phyloP scores from a whole-genome alignment of 148 eudicot genomes.

The Nepenthes mirabilis region DNA sequence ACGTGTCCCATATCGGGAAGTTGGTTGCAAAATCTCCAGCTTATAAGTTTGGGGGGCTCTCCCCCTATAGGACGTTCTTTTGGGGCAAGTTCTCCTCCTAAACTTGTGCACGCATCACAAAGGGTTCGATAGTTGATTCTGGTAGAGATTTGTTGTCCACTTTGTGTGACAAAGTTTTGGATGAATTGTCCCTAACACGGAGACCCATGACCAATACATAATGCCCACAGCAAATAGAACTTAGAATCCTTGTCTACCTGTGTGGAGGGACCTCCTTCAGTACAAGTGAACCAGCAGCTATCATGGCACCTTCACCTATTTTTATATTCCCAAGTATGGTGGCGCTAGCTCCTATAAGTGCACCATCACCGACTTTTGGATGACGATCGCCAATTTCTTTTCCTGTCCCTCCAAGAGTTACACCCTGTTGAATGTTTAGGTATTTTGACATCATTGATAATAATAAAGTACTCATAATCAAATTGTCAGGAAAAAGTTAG shows the following conservation, averaged over 20 bases:
- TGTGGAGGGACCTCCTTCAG: slow-evolving; percentile 49
- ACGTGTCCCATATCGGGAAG: too few species aligned
- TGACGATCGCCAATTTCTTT: slow-evolving; percentile 55
- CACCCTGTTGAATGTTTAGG: slow-evolving; percentile 30
- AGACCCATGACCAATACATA: background rate
- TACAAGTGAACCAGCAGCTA: slow-evolving; percentile 57
- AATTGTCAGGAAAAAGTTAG: background rate
- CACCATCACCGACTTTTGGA: slow-evolving; percentile 58
- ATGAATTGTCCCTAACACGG: background rate
- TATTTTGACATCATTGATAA: background rate
- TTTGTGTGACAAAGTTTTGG: too few species aligned
- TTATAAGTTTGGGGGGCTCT: too few species aligned
- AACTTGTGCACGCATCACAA: too few species aligned
- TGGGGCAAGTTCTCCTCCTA: too few species aligned
- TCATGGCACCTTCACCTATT: slow-evolving; percentile 60
- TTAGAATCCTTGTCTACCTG: slow-evolving; percentile 16
- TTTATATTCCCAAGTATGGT: slow-evolving; percentile 44
- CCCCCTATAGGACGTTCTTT: too few species aligned
- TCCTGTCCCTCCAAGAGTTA: slow-evolving; percentile 55
- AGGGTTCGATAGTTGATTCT: too few species aligned
- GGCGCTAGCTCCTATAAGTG: slow-evolving; percentile 50
- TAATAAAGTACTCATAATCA: background rate
- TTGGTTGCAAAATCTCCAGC: too few species aligned
- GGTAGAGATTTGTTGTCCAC: too few species aligned
- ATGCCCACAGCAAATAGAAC: background rate